Evolutionary conservation across 2,329 filamentous ascomycete genomes (phyloP).

Genomic region (Colletotrichum filicis): DNA sequence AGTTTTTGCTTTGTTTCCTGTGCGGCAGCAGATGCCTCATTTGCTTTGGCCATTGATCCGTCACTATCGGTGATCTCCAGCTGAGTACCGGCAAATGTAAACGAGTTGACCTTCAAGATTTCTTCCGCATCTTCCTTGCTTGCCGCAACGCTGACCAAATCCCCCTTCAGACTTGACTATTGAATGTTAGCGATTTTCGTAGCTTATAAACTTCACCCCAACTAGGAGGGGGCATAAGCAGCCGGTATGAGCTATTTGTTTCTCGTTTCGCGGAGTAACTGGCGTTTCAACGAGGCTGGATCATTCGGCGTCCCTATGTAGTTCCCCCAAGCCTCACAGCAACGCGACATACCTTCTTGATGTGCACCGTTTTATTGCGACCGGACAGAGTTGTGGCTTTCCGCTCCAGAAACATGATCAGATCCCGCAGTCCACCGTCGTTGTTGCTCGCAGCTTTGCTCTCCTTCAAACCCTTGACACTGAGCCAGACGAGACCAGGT

Average conservation of each 20-base stretch:
- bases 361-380: conserved; percentile 64
- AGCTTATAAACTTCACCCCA: conserved; percentile 30
- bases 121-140: conserved; percentile 72
- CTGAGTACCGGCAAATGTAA: conserved; percentile 72
- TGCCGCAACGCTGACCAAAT: conserved; percentile 75
- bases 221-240: conserved; percentile 50
- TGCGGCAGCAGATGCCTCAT: conserved; percentile 60
- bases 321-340: conserved; percentile 44
- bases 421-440: conserved; percentile 73
- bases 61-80: conserved; percentile 65
- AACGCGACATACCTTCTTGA: conserved; percentile 80
- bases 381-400: conserved; percentile 67
- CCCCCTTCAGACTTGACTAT: conserved; percentile 77
- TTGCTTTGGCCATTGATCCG: conserved; percentile 55
- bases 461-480: conserved; percentile 71
- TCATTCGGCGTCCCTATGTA: conserved; percentile 44
- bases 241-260: conserved; percentile 50
- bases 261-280: conserved; percentile 43
- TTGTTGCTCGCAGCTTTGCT: conserved; percentile 76
- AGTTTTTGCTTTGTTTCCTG: conserved; percentile 76
- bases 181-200: conserved; percentile 72
- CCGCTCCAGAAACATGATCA: conserved; percentile 77
- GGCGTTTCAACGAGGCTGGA: conserved; percentile 47
- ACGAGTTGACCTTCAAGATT: conserved; percentile 75
- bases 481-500: conserved; percentile 46